Conservation (phyloP, 192 early-diverging fungal species). For the Gaertneriomyces semiglobifer region DNA sequence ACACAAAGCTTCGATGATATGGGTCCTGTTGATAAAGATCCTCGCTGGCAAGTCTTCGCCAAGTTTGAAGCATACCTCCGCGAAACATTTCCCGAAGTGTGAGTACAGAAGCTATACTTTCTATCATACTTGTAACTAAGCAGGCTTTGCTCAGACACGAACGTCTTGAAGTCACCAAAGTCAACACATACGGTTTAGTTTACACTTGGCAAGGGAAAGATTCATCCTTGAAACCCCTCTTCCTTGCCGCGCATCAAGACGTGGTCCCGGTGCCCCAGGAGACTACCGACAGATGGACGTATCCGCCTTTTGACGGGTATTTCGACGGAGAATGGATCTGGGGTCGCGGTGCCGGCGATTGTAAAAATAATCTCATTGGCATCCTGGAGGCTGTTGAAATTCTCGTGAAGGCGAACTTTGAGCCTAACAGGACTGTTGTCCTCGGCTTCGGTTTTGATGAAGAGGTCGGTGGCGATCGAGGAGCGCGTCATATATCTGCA, state of each 20-base stretch:
- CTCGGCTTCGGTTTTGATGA: slow-evolving; percentile 45
- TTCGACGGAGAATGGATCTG: slow-evolving; percentile 31
- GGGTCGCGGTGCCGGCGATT: slow-evolving; percentile 39
- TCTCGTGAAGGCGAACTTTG: slow-evolving; percentile 26
- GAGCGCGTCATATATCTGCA: not conserved
- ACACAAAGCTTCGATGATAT: no score
- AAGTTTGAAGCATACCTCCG: no score
- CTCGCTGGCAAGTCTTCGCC: no score
- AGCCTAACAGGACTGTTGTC: slow-evolving; percentile 26
- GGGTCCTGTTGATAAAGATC: no score
- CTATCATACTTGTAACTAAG: no score
- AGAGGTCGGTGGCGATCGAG: slow-evolving; percentile 37
- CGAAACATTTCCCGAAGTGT: no score
- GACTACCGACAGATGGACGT: slow-evolving; percentile 30
- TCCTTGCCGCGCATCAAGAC: slow-evolving; percentile 38
- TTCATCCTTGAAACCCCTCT: slow-evolving; percentile 19
- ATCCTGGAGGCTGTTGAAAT: slow-evolving; percentile 36
- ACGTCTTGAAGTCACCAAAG: not conserved
- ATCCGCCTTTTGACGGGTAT: slow-evolving; percentile 35
- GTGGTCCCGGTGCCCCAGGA: slow-evolving; percentile 30
- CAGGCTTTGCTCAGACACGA: no score
- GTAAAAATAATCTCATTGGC: slow-evolving; percentile 24
- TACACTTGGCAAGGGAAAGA: slow-evolving; percentile 39
- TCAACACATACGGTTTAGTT: slow-evolving; percentile 40
- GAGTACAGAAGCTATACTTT: no score